These are phyloP conservation scores for Chlorophyllum brunneum DNA, from an alignment of 768 basidiomycete genomes.

Conservation along the genomic window DNA sequence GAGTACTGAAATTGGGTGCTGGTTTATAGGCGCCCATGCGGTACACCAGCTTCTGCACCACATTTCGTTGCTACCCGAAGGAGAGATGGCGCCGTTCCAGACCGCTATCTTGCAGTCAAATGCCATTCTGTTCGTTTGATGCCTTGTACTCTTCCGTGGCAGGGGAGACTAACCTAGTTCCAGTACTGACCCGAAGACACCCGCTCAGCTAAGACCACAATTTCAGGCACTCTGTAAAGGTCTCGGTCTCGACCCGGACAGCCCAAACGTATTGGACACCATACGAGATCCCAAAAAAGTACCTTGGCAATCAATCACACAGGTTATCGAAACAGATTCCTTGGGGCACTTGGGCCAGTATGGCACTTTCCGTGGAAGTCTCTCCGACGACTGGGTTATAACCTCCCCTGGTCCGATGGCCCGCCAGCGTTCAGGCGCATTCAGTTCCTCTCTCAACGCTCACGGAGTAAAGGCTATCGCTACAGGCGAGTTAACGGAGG, in stretches of 20 bases:
- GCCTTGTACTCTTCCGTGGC: neutral
- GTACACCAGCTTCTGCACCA: conserved; percentile 73
- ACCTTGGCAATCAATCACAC: conserved; percentile 47
- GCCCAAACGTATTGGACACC: conserved; percentile 42
- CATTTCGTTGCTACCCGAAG: conserved; percentile 57
- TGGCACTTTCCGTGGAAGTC: conserved; percentile 67
- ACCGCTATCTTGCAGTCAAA: conserved; percentile 73
- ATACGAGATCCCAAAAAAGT: conserved; percentile 47
- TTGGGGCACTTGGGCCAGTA: conserved; percentile 53
- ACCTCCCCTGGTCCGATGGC: conserved; percentile 53
- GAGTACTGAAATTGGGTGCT: neutral
- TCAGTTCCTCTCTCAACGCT: conserved; percentile 49
- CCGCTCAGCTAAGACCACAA: conserved; percentile 53
- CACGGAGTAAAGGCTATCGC: conserved; percentile 60
- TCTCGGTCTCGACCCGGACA: conserved; percentile 50
- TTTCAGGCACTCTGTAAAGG: conserved; percentile 59
- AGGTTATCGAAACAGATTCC: conserved; percentile 53
- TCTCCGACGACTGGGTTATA: conserved; percentile 58
- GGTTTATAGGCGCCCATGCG: conserved; percentile 58
- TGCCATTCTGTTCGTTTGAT: conserved; percentile 54
- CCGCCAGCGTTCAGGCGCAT: conserved; percentile 60
- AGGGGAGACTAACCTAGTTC: neutral
- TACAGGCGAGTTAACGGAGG: conserved; percentile 68
- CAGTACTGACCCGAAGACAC: conserved; percentile 58
- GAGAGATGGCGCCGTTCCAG: conserved; percentile 56